Base-by-base conservation (phyloP, 2,329 filamentous ascomycete species). In the Aspergillus sp. region DNA sequence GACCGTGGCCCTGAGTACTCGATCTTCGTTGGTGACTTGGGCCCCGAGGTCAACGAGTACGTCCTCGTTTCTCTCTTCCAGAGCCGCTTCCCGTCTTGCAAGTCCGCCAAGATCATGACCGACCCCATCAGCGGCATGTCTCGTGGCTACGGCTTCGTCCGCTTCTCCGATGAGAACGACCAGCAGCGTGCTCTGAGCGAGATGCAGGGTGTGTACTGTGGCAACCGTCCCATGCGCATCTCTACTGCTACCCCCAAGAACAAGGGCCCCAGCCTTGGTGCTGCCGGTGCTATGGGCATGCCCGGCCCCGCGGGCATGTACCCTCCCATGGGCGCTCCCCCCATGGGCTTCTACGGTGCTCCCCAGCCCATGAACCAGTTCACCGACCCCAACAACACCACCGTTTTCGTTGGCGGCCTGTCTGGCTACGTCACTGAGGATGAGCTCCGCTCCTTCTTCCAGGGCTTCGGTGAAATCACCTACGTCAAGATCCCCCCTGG, bases 81-180 rank as follows among this genome's bases (percentile, higher is more conserved):
- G 81, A 90, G 89, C 74, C 92, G 94, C 63, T 99, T 96, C 84
- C 90, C 91, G 0, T 96, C 92, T 8, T 98, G 94, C 91, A 98
- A 98, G 84, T 97, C 92, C 39, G 95, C 95, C 73, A 99, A 99
- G 86, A 99, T 99, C 80, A 99, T 99, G 95, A 97, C 94, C 63
- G 95, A 99, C 74, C 94, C 95, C 63, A 95, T 98, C 80, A 96
- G 91, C 65, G 95, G 95, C 70, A 94, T 98, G 86, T 97, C 93
- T 65, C 92, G 95, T 65, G 95, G 95, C 59, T 99, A 99, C 73
- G 95, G 95, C 50, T 99, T 99, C 72, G 95, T 99, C 56, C 92
- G 95, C 68, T 99, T 99, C 82, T 92, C 92, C 55, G 92, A 96
- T 68, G 94, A 98, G 82, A 87, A 88, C 68, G 95, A 99, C 74